These are phyloP conservation scores for Camelina hispida DNA, from an alignment of 345 rosid species.

Conservation along the genomic window DNA sequence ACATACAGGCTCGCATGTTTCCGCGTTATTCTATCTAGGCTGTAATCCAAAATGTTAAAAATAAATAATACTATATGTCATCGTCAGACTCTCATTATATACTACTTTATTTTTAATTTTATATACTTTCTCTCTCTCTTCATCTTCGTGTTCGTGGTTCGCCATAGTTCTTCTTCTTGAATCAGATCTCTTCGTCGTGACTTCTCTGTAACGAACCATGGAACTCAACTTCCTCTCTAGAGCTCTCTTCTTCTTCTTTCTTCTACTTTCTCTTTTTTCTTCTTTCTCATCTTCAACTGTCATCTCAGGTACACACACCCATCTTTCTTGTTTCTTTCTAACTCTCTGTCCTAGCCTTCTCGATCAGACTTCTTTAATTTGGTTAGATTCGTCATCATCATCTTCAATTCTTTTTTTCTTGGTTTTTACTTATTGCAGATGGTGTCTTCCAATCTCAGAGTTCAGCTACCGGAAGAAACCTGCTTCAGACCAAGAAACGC, in stretches of 20 bases:
- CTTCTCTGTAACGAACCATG: constrained; percentile 38
- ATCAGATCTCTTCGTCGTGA: constrained; percentile 36
- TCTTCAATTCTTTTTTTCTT: neutral
- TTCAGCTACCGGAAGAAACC: constrained; percentile 57
- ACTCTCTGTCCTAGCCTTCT: neutral
- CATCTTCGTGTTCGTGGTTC: constrained; percentile 14
- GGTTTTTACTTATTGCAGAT: constrained; percentile 51
- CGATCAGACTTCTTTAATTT: neutral
- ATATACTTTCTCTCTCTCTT: neutral
- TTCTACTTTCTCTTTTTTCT: constrained; percentile 43
- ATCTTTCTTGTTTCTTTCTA: neutral
- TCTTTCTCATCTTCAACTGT: constrained; percentile 49
- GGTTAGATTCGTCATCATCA: neutral
- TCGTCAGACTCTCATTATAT: neutral
- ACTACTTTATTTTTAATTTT: neutral
- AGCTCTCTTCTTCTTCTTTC: constrained; percentile 41
- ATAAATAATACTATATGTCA: neutral
- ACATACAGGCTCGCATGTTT: constrained; percentile 34
- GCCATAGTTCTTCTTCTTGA: constrained; percentile 28
- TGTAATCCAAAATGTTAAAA: constrained; percentile 18
- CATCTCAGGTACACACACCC: constrained; percentile 57
- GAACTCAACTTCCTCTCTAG: constrained; percentile 24
- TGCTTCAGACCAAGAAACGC: constrained; percentile 79
- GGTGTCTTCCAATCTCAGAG: constrained; percentile 53
- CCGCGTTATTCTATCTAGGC: constrained; percentile 27